Evolutionary conservation across 164 flowering plant species (phyloP).

Genomic region (Saururus chinensis): DNA sequence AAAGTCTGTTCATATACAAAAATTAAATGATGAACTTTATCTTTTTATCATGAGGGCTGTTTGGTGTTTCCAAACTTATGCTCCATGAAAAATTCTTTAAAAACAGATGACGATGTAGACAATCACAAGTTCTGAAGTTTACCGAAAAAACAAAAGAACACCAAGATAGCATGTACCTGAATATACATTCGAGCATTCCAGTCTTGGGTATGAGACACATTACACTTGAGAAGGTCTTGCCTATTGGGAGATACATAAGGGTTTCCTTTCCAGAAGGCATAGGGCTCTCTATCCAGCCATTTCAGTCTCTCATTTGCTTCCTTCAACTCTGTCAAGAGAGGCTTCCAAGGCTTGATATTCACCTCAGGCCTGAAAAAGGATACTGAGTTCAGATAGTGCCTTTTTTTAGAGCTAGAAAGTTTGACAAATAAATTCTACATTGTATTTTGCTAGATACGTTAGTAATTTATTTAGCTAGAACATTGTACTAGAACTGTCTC

Average conservation of each 20-base stretch:
- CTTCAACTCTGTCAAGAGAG: constrained; percentile 21
- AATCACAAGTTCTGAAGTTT: no score
- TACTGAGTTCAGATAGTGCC: no score
- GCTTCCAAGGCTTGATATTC: constrained; percentile 54
- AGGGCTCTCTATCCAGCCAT: constrained; percentile 56
- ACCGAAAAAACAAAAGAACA: no score
- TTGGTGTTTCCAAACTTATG: not conserved
- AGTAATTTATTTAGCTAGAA: no score
- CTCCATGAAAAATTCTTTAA: not conserved
- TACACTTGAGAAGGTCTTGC: constrained; percentile 34
- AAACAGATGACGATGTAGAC: not conserved
- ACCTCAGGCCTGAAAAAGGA: constrained; percentile 42
- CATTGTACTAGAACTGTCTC: no score
- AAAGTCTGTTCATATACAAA: no score
- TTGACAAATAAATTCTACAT: not conserved
- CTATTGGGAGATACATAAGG: constrained; percentile 18
- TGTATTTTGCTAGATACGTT: no score
- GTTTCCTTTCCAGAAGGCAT: constrained; percentile 71
- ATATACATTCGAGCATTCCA: constrained; percentile 40
- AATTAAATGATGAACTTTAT: not conserved
- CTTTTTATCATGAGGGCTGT: not conserved
- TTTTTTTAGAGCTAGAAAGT: not conserved
- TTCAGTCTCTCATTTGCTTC: constrained; percentile 27
- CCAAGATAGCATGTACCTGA: constrained; percentile 18
- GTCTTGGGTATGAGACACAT: constrained; percentile 25